These are phyloP conservation scores for Monilinia fructigena DNA, from an alignment of 2,329 filamentous ascomycete species.

Conservation along the genomic window DNA sequence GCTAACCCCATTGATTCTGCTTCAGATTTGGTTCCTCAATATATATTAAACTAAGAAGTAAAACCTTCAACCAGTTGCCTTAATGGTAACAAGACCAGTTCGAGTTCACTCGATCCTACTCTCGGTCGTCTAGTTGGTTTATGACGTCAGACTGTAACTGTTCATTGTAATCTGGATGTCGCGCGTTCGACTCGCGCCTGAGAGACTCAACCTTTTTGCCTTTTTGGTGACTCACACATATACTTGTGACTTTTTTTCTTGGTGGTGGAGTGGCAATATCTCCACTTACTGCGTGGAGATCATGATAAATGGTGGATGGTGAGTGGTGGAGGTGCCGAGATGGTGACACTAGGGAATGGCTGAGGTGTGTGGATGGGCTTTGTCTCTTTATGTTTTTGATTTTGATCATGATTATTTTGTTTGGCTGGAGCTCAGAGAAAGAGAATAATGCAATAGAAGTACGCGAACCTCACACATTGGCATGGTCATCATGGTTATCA, in stretches of 20 bases:
- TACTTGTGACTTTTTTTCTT: not conserved
- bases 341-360: not conserved
- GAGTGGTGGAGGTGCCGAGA: not conserved
- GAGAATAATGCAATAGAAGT: not conserved
- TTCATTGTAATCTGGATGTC: slow-evolving; percentile 15
- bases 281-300: not conserved
- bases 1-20: not conserved
- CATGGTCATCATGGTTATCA: no score
- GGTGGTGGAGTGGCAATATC: not conserved
- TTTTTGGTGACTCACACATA: accelerated
- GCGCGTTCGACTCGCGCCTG: slow-evolving; percentile 17
- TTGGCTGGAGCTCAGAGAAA: not conserved
- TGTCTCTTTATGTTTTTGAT: not conserved
- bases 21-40: no score
- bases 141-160: slow-evolving; percentile 21
- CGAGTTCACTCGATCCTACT: slow-evolving; percentile 12
- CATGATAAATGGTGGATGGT: not conserved
- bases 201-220: not conserved
- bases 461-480: not conserved
- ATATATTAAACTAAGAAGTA: accelerated
- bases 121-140: slow-evolving; percentile 22
- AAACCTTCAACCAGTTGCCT: not conserved
- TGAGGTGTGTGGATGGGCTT: not conserved
- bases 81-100: slow-evolving; percentile 9
- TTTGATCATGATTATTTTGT: not conserved